phyloP scores from a whole-genome alignment of 2,329 filamentous ascomycete species.

The Sclerotinia glacialis region DNA sequence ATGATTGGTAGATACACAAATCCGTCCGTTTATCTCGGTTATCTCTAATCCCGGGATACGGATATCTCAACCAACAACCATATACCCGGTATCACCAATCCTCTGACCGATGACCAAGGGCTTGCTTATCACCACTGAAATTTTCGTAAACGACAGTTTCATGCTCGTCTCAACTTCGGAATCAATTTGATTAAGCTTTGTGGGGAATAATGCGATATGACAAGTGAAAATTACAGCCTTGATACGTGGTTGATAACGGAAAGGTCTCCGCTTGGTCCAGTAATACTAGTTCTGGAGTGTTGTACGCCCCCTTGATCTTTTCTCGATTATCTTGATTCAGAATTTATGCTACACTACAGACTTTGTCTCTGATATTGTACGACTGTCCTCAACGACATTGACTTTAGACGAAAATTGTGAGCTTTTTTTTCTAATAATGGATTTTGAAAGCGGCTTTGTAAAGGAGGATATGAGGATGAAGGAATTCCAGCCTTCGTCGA shows the following conservation, averaged over 20 bases:
- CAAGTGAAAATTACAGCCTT: neutral
- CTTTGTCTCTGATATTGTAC: neutral
- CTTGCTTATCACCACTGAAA: neutral
- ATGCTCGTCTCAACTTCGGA: slow-evolving; percentile 6
- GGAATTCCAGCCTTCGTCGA: neutral
- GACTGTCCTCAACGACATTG: neutral
- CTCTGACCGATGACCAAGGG: neutral
- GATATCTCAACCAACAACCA: neutral
- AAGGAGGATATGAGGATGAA: neutral
- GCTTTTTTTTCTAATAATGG: neutral
- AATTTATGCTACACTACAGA: neutral
- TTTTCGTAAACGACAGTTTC: neutral
- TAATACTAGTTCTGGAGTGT: neutral
- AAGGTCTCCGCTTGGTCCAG: neutral
- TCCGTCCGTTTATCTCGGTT: neutral
- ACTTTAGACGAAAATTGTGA: neutral
- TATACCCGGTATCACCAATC: slow-evolving; percentile 1
- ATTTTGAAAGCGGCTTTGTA: neutral
- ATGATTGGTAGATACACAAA: neutral
- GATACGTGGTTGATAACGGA: neutral
- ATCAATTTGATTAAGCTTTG: neutral
- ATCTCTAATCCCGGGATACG: neutral
- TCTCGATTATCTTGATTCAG: neutral
- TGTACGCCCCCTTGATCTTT: neutral
- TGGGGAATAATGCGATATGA: neutral